A percentile compares a stretch with the other conserved stretches of the same genome.
Evolutionary conservation across 2,329 filamentous ascomycete genomes (phyloP).

Genomic region (Cladophialophora chaetospira): DNA sequence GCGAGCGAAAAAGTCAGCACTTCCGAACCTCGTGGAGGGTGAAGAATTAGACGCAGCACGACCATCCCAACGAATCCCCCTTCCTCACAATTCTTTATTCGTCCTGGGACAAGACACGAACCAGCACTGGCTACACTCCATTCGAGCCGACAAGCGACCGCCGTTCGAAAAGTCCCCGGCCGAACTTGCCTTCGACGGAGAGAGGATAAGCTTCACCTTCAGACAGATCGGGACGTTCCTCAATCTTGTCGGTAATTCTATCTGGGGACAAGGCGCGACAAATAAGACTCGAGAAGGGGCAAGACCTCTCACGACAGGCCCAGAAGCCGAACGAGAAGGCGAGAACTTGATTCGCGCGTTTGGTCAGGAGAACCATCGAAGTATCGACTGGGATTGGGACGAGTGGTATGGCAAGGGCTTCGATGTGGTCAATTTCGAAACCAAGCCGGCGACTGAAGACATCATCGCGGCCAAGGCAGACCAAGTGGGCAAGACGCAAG

Average conservation of each 20-base stretch:
- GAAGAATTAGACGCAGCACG: conserved; percentile 42
- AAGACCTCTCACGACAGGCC: conserved; percentile 67
- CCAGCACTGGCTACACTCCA: conserved; percentile 85
- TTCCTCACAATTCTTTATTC: conserved; percentile 89
- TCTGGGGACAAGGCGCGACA: conserved; percentile 91
- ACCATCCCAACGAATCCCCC: conserved; percentile 65
- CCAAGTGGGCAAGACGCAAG: not conserved
- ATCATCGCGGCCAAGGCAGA: not conserved
- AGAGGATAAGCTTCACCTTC: conserved; percentile 90
- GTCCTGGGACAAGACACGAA: conserved; percentile 81
- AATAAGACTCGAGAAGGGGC: conserved; percentile 66
- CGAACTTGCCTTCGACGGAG: conserved; percentile 72
- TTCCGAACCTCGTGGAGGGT: conserved; percentile 10
- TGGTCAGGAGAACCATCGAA: conserved; percentile 76
- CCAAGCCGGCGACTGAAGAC: conserved; percentile 27
- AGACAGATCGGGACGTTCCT: conserved; percentile 85
- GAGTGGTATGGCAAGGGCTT: conserved; percentile 76
- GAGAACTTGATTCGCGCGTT: conserved; percentile 73
- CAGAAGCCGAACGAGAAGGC: conserved; percentile 63
- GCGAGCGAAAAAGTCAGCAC: conserved; percentile 70
- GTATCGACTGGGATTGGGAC: conserved; percentile 76
- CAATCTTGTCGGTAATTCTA: conserved; percentile 61
- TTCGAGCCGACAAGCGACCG: conserved; percentile 79
- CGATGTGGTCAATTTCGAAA: conserved; percentile 65
- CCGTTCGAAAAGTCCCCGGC: conserved; percentile 65